A percentile compares a stretch with the other conserved stretches of the same genome.
Conservation (phyloP, 257 asterid species). For the Voacanga thouarsii region DNA sequence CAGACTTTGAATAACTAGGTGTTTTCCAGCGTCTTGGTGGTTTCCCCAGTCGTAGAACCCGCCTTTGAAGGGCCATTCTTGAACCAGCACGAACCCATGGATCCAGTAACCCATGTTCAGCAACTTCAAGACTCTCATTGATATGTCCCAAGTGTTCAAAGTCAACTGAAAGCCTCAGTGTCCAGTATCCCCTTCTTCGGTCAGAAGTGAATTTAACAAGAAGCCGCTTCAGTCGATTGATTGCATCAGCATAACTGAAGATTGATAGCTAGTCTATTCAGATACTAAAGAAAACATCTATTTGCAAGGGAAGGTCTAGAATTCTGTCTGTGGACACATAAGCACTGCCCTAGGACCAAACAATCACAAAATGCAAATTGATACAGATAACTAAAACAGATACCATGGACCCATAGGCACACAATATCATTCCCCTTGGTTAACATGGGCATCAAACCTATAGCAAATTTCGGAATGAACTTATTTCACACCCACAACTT, state of each 20-base stretch:
- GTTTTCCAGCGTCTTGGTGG: constrained; percentile 97
- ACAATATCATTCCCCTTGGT: background rate
- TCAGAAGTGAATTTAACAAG: constrained; percentile 50
- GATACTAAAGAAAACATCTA: background rate
- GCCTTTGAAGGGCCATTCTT: constrained; percentile 73
- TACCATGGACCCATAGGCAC: background rate
- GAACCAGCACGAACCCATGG: constrained; percentile 97
- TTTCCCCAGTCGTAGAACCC: constrained; percentile 82
- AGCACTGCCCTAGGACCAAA: background rate
- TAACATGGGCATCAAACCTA: background rate
- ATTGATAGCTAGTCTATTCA: constrained; percentile 16
- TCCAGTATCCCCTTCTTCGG: constrained; percentile 94
- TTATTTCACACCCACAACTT: background rate
- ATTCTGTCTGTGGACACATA: background rate
- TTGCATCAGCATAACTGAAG: constrained; percentile 69
- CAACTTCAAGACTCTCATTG: constrained; percentile 81
- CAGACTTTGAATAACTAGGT: constrained; percentile 58
- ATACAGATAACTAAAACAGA: background rate
- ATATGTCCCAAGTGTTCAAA: constrained; percentile 77
- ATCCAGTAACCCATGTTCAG: constrained; percentile 76
- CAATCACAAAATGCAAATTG: background rate
- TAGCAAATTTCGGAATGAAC: background rate
- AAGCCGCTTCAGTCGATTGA: constrained; percentile 64
- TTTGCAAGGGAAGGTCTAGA: background rate
- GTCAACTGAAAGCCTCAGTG: constrained; percentile 79